Percentiles rank a stretch among this genome's conserved stretches.
Conservation (phyloP, 257 asterid species). For the Solanum sejunctum region DNA sequence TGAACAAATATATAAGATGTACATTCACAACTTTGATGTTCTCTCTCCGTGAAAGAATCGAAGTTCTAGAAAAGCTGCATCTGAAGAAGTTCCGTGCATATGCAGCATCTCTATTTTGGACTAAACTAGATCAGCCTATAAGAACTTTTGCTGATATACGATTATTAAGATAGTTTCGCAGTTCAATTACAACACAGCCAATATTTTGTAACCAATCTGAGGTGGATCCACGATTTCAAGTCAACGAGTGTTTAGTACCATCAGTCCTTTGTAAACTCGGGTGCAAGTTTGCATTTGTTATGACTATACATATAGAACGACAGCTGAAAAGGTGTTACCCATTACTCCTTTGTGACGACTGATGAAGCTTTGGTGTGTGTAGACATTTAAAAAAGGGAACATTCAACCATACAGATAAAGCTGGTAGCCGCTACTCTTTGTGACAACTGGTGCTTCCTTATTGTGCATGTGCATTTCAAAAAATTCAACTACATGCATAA, state of each 20-base stretch:
- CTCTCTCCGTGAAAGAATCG: neutral
- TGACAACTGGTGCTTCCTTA: neutral
- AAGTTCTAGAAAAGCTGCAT: neutral
- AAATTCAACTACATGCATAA: neutral
- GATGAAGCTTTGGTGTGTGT: neutral
- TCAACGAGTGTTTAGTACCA: neutral
- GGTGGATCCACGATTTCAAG: neutral
- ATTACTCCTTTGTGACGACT: neutral
- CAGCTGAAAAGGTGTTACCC: neutral
- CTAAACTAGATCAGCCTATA: neutral
- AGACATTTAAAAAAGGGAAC: neutral
- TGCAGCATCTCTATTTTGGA: neutral
- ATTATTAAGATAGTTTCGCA: neutral
- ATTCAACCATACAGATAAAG: neutral
- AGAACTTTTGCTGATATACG: neutral
- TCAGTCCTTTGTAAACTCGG: neutral
- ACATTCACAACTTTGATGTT: neutral
- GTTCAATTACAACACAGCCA: neutral
- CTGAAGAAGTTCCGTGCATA: neutral
- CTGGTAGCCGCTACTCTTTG: neutral
- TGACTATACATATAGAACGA: neutral
- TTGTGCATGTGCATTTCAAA: neutral
- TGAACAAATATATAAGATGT: neutral
- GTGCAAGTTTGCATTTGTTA: neutral
- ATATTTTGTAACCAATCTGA: neutral